Evolutionary conservation across 306 rosid species (phyloP), one percentile per base, ranked within the genome.

Genomic region (Senna tora): DNA sequence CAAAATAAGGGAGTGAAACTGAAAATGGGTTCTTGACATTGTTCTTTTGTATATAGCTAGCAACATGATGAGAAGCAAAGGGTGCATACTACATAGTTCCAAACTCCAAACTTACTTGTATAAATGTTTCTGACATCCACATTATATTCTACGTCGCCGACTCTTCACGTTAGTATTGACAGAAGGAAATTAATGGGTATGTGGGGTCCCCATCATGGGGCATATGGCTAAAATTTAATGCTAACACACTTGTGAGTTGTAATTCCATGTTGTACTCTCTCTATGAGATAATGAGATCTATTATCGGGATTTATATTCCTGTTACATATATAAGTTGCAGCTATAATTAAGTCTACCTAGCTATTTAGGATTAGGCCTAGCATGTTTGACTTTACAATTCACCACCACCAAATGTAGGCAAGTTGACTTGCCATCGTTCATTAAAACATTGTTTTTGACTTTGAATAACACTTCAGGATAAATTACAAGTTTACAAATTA

Each of bases 201-300:
- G 60, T 54, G 34, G 33, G 15, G 68, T 2, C 25, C 52, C 36
- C 9, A 19, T 9, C 1, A 32, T n/a, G n/a, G 25, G 34, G 43
- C 71, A 41, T 36, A 28, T 46, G 56, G n/a, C 22, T 41, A 25
- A 15, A 13, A 65, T 15, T 65, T 28, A 65, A 46, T 65, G 56
- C 22, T 13, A 28, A 38, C 39, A 30, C 45, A 56, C 5, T 28
- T 11, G 4, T 22, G 2, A 52, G 42, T 39, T 25, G 55, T 43
- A 7, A 14, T 43, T n/a, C 70, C 39, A 7, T 45, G 21, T 15
- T 21, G 34, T 6, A 7, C 12, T 22, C 12, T 65, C 9, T 28
- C 62, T 12, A 25, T 25, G 10, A 58, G 64, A 58, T 58, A 5
- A 25, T 25, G 10, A 58, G 64, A 58, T 58, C 42, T 7, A 14